These are phyloP conservation scores for Cytauxzoon felis DNA, from an alignment of 169 alveolate genomes.

Conservation along the genomic window DNA sequence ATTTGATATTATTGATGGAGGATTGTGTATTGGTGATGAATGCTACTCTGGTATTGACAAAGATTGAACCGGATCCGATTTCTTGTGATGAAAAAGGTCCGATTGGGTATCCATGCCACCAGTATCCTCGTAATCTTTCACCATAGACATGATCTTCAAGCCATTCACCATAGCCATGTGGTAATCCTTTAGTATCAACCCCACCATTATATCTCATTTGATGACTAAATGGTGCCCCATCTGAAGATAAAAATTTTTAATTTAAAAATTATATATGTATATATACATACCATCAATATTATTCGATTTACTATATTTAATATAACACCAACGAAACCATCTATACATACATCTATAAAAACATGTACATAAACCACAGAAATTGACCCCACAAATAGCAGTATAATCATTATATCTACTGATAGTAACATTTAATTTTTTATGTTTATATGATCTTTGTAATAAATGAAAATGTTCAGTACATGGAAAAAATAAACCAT, in stretches of 20 bases:
- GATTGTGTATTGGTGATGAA: conserved; percentile 68
- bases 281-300: neutral
- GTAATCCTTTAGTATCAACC: conserved; percentile 78
- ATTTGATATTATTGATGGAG: conserved; percentile 57
- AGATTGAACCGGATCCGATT: conserved; percentile 81
- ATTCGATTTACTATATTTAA: conserved; percentile 19
- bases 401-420: conserved; percentile 74
- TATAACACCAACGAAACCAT: conserved; percentile 28
- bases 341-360: conserved; percentile 68
- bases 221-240: conserved; percentile 75
- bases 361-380: conserved; percentile 70
- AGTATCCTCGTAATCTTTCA: conserved; percentile 80
- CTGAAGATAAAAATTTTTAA: neutral
- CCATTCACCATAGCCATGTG: conserved; percentile 89
- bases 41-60: conserved; percentile 75
- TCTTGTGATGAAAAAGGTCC: conserved; percentile 86
- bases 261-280: neutral
- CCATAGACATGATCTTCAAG: conserved; percentile 82
- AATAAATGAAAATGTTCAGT: conserved; percentile 72
- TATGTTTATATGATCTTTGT: conserved; percentile 41
- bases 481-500: conserved; percentile 75
- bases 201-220: conserved; percentile 81
- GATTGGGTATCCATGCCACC: conserved; percentile 87
- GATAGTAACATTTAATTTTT: conserved; percentile 62
- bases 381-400: conserved; percentile 69